phyloP scores from a whole-genome alignment of 805 yeast species.

The Candida caryicola region DNA sequence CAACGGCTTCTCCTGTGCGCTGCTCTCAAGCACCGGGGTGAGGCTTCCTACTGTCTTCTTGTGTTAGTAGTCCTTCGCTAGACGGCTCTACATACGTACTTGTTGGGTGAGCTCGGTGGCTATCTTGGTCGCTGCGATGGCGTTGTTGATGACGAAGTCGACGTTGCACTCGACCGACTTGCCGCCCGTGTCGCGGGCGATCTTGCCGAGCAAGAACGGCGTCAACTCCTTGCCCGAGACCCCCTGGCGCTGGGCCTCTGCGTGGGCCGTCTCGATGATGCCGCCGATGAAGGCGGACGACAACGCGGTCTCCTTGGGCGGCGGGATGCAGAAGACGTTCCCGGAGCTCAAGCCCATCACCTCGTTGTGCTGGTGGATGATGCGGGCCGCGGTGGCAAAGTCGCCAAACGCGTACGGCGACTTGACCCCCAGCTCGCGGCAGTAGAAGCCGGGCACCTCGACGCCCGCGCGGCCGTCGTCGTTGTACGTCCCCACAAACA shows the following conservation, averaged over 20 bases:
- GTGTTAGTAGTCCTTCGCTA: no score
- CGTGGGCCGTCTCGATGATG: slow-evolving; percentile 58
- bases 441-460: slow-evolving; percentile 77
- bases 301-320: slow-evolving; percentile 64
- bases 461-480: slow-evolving; percentile 41
- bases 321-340: slow-evolving; percentile 76
- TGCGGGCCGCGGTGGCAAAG: slow-evolving; percentile 58
- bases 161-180: slow-evolving; percentile 66
- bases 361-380: slow-evolving; percentile 46
- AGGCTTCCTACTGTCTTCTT: no score
- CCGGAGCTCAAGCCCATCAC: slow-evolving; percentile 61
- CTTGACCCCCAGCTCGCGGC: slow-evolving; percentile 66
- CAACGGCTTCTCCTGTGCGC: no score
- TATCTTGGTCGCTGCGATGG: slow-evolving; percentile 62
- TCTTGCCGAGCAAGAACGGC: slow-evolving; percentile 67
- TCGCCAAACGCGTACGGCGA: slow-evolving; percentile 66
- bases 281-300: slow-evolving; percentile 48
- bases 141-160: slow-evolving; percentile 76
- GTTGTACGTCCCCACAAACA: slow-evolving; percentile 70
- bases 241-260: slow-evolving; percentile 50
- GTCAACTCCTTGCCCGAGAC: slow-evolving; percentile 74
- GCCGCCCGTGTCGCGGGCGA: slow-evolving; percentile 69
- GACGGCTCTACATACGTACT: no score
- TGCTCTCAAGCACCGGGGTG: no score
- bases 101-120: slow-evolving; percentile 49